A percentile compares a stretch with the other conserved stretches of the same genome.
Evolutionary conservation across 345 rosid genomes (phyloP).

Genomic region (Ceriops decandra): DNA sequence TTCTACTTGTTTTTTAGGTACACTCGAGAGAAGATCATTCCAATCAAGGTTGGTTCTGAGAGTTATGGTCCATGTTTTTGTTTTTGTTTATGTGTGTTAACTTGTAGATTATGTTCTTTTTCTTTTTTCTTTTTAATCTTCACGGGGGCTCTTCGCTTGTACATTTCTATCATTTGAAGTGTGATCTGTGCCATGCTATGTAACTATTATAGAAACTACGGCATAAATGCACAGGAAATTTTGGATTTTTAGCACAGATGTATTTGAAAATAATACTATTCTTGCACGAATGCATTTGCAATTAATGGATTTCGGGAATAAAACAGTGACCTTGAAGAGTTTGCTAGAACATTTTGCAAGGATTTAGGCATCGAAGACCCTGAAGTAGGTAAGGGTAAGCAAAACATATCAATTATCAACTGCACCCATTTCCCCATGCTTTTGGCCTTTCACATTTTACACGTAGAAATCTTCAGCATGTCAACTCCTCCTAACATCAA

Average conservation of each 20-base stretch:
- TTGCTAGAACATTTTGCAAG: conserved; percentile 76
- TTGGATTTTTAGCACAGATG: background rate
- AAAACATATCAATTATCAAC: background rate
- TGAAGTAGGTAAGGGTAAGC: conserved; percentile 86
- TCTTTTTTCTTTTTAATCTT: too few relatives aligned
- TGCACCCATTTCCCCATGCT: background rate
- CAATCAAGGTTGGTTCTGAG: conserved; percentile 64
- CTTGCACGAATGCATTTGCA: too few relatives aligned
- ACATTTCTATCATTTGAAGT: too few relatives aligned
- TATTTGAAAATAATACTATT: background rate
- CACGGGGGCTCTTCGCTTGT: background rate
- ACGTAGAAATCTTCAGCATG: too few relatives aligned
- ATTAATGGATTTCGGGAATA: conserved; percentile 54
- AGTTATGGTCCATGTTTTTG: background rate
- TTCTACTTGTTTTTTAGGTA: conserved; percentile 35
- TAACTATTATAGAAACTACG: too few relatives aligned
- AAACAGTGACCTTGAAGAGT: conserved; percentile 93
- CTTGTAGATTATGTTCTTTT: too few relatives aligned
- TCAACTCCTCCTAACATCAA: background rate
- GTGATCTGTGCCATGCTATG: too few relatives aligned
- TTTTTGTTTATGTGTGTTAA: too few relatives aligned
- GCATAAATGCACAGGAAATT: background rate
- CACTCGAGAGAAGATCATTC: conserved; percentile 91
- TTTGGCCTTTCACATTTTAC: too few relatives aligned
- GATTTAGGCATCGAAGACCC: conserved; percentile 85